phyloP scores from a whole-genome alignment of 768 basidiomycete species.

The Termitomyces sp. region DNA sequence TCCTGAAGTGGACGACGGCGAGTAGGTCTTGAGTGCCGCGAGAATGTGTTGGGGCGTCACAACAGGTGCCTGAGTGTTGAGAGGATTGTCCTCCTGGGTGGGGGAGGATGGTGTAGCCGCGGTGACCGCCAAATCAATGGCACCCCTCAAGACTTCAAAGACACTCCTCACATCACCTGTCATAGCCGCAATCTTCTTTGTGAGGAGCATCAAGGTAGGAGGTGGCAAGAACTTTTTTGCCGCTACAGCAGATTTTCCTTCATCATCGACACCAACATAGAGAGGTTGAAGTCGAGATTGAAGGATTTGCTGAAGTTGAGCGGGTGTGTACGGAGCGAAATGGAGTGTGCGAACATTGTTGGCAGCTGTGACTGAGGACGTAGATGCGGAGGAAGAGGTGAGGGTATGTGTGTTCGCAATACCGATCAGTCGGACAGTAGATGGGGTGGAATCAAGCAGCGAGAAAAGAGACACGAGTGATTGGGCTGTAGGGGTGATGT shows the following conservation, averaged over 20 bases:
- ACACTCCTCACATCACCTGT: constrained; percentile 82
- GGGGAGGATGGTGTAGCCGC: constrained; percentile 15
- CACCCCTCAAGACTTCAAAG: constrained; percentile 76
- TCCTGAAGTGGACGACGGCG: constrained; percentile 36
- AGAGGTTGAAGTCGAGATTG: constrained; percentile 58
- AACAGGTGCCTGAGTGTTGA: constrained; percentile 32
- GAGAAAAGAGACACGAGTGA: constrained; percentile 63
- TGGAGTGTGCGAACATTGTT: constrained; percentile 61
- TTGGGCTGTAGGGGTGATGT: constrained; percentile 61
- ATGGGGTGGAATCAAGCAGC: constrained; percentile 50
- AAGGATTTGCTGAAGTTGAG: constrained; percentile 68
- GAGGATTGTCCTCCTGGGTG: constrained; percentile 27
- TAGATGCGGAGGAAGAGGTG: constrained; percentile 46
- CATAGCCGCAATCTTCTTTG: constrained; percentile 76
- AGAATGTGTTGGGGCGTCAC: constrained; percentile 70
- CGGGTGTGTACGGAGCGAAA: constrained; percentile 75
- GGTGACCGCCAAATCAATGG: constrained; percentile 67
- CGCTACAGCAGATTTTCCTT: constrained; percentile 21
- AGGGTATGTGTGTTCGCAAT: constrained; percentile 91
- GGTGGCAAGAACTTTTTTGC: constrained; percentile 56
- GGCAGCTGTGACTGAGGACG: constrained; percentile 29
- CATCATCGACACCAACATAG: constrained; percentile 28
- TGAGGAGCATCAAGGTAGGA: constrained; percentile 63
- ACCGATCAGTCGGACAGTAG: constrained; percentile 66
- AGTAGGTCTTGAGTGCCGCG: constrained; percentile 69